Conservation (phyloP, 352 stramenopile genomes). For the Phytophthora aleatoria region DNA sequence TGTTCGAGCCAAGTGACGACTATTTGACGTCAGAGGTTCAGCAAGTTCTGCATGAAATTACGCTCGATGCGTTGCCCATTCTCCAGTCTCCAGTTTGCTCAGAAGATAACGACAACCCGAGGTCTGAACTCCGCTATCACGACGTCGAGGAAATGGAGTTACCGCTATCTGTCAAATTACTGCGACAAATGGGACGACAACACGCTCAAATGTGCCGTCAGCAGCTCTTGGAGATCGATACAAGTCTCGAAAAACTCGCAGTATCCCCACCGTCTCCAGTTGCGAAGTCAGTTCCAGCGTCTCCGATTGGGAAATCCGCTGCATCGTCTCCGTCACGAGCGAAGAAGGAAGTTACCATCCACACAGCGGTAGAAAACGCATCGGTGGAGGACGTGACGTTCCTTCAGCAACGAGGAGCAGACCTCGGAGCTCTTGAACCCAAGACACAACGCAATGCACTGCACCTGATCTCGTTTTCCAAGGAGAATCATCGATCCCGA, state of each 20-base stretch:
- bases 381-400: constrained; percentile 64
- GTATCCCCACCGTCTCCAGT: not conserved
- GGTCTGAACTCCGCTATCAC: constrained; percentile 26
- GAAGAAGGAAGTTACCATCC: constrained; percentile 47
- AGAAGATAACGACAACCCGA: constrained; percentile 21
- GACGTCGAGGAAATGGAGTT: constrained; percentile 66
- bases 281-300: constrained; percentile 1
- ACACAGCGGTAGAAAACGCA: constrained; percentile 56
- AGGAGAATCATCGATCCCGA: constrained; percentile 46
- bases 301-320: not conserved
- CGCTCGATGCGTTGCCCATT: constrained; percentile 38
- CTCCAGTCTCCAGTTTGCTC: constrained; percentile 30
- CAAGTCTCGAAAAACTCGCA: not conserved
- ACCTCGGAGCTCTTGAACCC: constrained; percentile 47
- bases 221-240: constrained; percentile 33
- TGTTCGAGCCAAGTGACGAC: constrained; percentile 35
- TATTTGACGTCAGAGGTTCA: constrained; percentile 36
- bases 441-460: constrained; percentile 52
- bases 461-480: constrained; percentile 65
- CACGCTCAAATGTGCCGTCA: constrained; percentile 52
- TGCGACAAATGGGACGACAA: constrained; percentile 51
- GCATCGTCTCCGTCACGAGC: constrained; percentile 21
- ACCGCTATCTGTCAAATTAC: constrained; percentile 38
- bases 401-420: constrained; percentile 46
- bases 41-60: constrained; percentile 42